phyloP scores from a whole-genome alignment of 2,329 filamentous ascomycete species.

The Neopestalotiopsis rosae region DNA sequence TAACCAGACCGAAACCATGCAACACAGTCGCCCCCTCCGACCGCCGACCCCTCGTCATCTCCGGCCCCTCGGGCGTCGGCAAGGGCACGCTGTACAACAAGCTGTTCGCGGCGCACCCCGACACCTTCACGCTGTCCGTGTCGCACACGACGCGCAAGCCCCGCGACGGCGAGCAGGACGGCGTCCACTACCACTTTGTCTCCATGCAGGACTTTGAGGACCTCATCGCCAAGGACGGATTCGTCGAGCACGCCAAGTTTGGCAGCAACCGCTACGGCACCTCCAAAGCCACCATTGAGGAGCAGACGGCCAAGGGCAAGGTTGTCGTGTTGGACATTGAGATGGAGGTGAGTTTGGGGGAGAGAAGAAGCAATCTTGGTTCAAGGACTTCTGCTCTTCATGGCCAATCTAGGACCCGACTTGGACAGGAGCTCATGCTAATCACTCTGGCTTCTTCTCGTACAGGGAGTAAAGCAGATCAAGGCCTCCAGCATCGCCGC shows the following conservation, averaged over 20 bases:
- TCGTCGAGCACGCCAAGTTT: conserved; percentile 86
- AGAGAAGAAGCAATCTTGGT: too few species aligned
- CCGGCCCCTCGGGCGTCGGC: conserved; percentile 79
- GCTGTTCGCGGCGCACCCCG: conserved; percentile 64
- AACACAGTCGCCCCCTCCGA: conserved; percentile 41
- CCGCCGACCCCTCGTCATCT: conserved; percentile 75
- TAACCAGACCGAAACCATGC: too few species aligned
- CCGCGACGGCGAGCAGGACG: conserved; percentile 75
- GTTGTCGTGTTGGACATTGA: conserved; percentile 93
- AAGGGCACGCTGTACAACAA: conserved; percentile 81
- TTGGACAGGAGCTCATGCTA: not conserved
- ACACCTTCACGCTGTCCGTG: conserved; percentile 60
- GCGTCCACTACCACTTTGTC: conserved; percentile 82
- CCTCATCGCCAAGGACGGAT: conserved; percentile 71
- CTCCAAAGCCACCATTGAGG: conserved; percentile 77
- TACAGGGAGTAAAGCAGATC: conserved; percentile 85
- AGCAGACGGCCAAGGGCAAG: conserved; percentile 71
- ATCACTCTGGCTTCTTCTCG: not conserved
- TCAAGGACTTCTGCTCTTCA: too few species aligned
- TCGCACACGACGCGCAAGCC: conserved; percentile 83
- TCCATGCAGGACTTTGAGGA: conserved; percentile 69
- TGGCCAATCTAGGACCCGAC: too few species aligned
- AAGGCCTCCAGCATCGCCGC: conserved; percentile 76
- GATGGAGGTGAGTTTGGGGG: conserved; percentile 72
- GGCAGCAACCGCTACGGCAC: conserved; percentile 89